Conservation (phyloP, 2,329 filamentous ascomycete species). For the Monosporascus sp. region DNA sequence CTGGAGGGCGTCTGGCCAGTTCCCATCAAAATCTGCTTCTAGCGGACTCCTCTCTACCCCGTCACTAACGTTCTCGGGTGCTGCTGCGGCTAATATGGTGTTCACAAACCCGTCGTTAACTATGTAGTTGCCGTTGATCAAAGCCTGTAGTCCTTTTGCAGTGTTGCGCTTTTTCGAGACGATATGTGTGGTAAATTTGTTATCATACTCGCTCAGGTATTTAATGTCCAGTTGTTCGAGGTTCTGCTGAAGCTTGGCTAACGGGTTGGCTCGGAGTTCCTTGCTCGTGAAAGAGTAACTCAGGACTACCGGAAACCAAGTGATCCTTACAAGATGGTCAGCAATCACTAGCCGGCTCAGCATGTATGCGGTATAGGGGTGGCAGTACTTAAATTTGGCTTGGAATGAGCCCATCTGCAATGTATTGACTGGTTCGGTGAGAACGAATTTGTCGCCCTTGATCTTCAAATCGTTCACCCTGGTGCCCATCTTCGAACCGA, state of each 20-base stretch:
- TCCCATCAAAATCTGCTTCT: slow-evolving; percentile 71
- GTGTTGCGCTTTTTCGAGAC: slow-evolving; percentile 88
- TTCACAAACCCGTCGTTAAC: slow-evolving; percentile 71
- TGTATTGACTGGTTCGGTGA: slow-evolving; percentile 55
- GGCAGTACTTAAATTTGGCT: slow-evolving; percentile 43
- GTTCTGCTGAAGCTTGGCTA: slow-evolving; percentile 55
- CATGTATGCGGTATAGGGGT: neutral
- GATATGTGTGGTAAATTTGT: slow-evolving; percentile 74
- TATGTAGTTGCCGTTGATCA: slow-evolving; percentile 75
- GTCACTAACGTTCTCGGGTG: slow-evolving; percentile 40
- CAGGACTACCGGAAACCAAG: slow-evolving; percentile 76
- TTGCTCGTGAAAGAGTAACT: slow-evolving; percentile 73
- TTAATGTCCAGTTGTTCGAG: slow-evolving; percentile 90
- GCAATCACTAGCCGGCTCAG: slow-evolving; percentile 1
- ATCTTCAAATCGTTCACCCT: slow-evolving; percentile 68
- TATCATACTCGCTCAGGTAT: slow-evolving; percentile 66
- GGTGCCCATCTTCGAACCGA: slow-evolving; percentile 81
- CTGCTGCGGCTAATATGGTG: slow-evolving; percentile 59
- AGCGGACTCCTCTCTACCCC: slow-evolving; percentile 50
- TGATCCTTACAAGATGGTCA: slow-evolving; percentile 48
- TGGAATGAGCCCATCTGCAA: slow-evolving; percentile 70
- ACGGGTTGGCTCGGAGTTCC: slow-evolving; percentile 61
- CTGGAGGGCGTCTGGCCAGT: slow-evolving; percentile 71
- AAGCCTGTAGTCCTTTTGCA: slow-evolving; percentile 76
- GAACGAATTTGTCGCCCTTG: slow-evolving; percentile 52